Conservation (phyloP, 2,329 filamentous ascomycete species). For the Penicillium sp. region DNA sequence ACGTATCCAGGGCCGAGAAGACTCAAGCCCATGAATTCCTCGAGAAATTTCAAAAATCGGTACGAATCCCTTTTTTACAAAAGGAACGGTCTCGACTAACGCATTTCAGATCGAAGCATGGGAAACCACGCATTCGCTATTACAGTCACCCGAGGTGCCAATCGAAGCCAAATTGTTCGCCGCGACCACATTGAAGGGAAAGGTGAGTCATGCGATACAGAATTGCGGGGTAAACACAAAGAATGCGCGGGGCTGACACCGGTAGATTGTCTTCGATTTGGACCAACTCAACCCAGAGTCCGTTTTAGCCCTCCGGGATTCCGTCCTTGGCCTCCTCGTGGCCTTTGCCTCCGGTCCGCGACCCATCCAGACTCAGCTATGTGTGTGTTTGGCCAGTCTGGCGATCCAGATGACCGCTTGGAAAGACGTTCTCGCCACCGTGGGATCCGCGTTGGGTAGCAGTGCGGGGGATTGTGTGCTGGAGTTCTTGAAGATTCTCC, state of each 20-base stretch:
- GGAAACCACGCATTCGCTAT: conserved; percentile 80
- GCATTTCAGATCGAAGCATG: conserved; percentile 75
- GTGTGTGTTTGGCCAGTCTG: conserved; percentile 89
- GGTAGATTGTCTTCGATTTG: conserved; percentile 92
- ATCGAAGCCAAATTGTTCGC: conserved; percentile 91
- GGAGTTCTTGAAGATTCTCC: conserved; percentile 94
- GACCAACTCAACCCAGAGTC: conserved; percentile 79
- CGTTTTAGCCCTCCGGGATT: conserved; percentile 75
- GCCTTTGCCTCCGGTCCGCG: conserved; percentile 80
- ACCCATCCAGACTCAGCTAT: conserved; percentile 83
- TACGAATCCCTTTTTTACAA: conserved; percentile 45
- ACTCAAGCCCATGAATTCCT: conserved; percentile 88
- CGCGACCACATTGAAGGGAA: conserved; percentile 94
- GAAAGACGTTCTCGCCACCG: conserved; percentile 85
- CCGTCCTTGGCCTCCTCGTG: conserved; percentile 78
- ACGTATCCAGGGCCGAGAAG: conserved; percentile 78
- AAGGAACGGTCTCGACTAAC: conserved; percentile 6
- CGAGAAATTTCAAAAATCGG: conserved; percentile 97
- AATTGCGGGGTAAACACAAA: neutral
- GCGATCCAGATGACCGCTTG: conserved; percentile 95
- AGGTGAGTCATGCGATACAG: conserved; percentile 59
- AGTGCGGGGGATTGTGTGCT: conserved; percentile 82
- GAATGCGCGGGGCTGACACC: conserved; percentile 22
- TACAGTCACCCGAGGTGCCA: conserved; percentile 74
- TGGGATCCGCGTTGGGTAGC: conserved; percentile 70